Conservation (phyloP, 2,329 filamentous ascomycete species). For the Colletotrichum plurivorum region DNA sequence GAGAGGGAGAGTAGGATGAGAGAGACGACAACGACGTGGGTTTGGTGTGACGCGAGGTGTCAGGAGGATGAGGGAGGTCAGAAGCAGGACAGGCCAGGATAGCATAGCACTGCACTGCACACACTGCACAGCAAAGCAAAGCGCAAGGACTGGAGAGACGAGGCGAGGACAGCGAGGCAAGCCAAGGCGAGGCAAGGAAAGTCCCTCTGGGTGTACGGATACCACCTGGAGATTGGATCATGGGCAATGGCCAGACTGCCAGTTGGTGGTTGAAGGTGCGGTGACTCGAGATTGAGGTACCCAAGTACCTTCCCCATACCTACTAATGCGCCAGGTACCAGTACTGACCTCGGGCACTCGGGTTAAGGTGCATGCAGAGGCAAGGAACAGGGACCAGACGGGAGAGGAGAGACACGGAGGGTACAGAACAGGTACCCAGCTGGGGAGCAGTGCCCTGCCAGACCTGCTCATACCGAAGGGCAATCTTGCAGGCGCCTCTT, state of each 20-base stretch:
- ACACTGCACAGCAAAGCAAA: background rate
- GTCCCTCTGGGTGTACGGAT: too few relatives aligned
- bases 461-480: too few relatives aligned
- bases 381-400: slow-evolving; percentile 18
- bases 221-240: slow-evolving; percentile 5
- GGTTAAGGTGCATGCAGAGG: slow-evolving; percentile 23
- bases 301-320: background rate
- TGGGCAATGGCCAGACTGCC: background rate
- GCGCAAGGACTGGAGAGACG: too few relatives aligned
- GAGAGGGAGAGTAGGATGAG: slow-evolving; percentile 2
- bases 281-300: slow-evolving; percentile 3
- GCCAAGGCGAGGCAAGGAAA: slow-evolving; percentile 13
- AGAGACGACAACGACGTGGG: slow-evolving; percentile 5
- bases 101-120: slow-evolving; percentile 12
- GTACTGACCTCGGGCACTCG: background rate
- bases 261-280: slow-evolving; percentile 9
- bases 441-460: slow-evolving; percentile 9
- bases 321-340: slow-evolving; percentile 6
- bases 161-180: slow-evolving; percentile 21
- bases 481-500: too few relatives aligned
- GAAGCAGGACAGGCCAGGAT: slow-evolving; percentile 25
- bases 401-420: slow-evolving; percentile 9
- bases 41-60: slow-evolving; percentile 26
- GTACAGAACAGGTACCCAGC: slow-evolving; percentile 20
- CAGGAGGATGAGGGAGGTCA: slow-evolving; percentile 25